These are phyloP conservation scores for Colletotrichum falcatum DNA, from an alignment of 2,329 filamentous ascomycete species.

Conservation along the genomic window DNA sequence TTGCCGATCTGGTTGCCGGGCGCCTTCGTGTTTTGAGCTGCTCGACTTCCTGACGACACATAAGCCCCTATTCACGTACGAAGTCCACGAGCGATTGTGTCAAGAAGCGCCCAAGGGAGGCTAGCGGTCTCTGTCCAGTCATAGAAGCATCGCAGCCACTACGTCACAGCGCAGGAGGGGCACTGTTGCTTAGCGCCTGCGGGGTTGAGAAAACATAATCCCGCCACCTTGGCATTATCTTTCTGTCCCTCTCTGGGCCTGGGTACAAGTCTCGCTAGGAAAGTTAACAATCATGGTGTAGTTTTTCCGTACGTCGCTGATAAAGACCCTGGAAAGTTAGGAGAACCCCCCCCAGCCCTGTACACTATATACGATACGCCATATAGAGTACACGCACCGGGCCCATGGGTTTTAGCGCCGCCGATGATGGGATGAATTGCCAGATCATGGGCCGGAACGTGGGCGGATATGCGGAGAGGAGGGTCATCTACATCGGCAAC, in stretches of 20 bases:
- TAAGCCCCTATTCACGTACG: no score
- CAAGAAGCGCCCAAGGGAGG: background rate
- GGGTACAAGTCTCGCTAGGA: background rate
- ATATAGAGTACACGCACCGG: no score
- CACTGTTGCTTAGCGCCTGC: conserved; percentile 2
- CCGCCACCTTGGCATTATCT: background rate
- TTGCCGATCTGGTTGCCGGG: background rate
- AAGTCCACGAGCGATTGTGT: background rate
- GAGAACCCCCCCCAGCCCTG: no score
- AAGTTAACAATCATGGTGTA: background rate
- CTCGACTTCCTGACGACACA: no score
- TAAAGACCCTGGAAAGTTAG: background rate
- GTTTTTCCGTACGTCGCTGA: background rate
- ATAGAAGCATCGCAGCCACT: conserved; percentile 5
- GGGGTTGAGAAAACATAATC: conserved; percentile 2
- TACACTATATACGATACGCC: no score
- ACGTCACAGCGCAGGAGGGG: conserved; percentile 23
- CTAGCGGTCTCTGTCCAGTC: no score
- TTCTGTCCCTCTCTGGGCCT: background rate
- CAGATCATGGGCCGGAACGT: background rate
- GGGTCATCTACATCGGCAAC: background rate
- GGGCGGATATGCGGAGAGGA: background rate
- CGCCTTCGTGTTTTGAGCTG: background rate
- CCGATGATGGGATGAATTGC: conserved; percentile 11
- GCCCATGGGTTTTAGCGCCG: conserved; percentile 1